Percentiles rank a stretch among this genome's conserved stretches.
These are phyloP conservation scores for Stylonectria norvegica DNA, from an alignment of 2,329 filamentous ascomycete genomes.

Conservation along the genomic window DNA sequence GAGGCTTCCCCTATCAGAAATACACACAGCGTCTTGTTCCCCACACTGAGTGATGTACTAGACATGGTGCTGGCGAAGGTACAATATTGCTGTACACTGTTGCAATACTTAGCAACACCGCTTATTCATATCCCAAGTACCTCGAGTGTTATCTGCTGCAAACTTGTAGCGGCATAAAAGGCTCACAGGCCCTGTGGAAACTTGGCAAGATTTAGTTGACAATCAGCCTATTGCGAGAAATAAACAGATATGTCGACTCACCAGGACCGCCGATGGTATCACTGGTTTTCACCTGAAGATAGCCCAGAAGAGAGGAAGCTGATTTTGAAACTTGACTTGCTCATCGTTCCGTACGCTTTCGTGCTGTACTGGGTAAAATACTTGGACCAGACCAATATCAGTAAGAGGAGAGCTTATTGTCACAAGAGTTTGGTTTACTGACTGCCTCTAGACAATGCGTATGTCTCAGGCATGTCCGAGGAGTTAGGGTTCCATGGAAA, in stretches of 20 bases:
- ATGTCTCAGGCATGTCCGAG: conserved; percentile 18
- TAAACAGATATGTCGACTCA: conserved; percentile 11
- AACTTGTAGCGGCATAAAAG: no score
- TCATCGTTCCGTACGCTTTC: conserved; percentile 50
- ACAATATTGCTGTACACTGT: no score
- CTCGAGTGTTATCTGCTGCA: no score
- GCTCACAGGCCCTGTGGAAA: no score
- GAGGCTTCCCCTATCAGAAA: no score
- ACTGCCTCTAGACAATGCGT: conserved; percentile 14
- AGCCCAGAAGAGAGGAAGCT: conserved; percentile 35
- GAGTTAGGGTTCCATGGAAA: conserved; percentile 15
- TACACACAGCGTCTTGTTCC: no score
- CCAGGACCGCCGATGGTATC: conserved; percentile 17
- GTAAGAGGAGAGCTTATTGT: background rate
- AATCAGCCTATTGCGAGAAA: no score
- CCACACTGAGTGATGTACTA: no score
- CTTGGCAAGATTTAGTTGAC: no score
- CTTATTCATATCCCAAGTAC: no score
- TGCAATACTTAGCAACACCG: no score
- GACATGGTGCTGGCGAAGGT: no score
- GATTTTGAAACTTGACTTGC: conserved; percentile 53
- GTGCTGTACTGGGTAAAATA: conserved; percentile 19
- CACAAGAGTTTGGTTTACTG: background rate
- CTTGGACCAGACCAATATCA: conserved; percentile 20
- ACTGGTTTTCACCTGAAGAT: conserved; percentile 50